These are phyloP conservation scores for Eimeria falciformis DNA, from an alignment of 169 alveolate genomes.

Conservation along the genomic window DNA sequence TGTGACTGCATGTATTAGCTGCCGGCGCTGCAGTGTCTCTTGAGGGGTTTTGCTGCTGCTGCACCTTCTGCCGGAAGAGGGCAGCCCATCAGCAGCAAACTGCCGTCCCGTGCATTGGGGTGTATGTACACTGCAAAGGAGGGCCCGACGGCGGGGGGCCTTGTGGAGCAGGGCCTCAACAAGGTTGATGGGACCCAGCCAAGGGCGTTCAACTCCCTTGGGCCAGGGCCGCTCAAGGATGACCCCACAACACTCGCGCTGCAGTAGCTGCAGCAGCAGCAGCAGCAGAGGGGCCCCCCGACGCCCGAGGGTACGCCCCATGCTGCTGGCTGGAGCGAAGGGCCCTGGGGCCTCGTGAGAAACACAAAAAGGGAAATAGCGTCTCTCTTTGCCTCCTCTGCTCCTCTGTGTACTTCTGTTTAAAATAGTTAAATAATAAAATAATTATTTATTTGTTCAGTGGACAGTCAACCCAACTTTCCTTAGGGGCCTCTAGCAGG, in stretches of 20 bases:
- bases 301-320: background rate
- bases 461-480: no score
- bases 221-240: background rate
- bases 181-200: background rate
- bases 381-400: no score
- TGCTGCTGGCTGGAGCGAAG: background rate
- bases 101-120: no score
- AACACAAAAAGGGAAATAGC: background rate
- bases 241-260: background rate
- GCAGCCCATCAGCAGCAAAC: background rate
- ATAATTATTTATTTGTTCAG: no score
- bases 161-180: background rate
- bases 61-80: background rate
- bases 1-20: background rate
- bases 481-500: no score
- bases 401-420: no score
- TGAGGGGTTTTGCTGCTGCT: no score
- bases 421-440: no score
- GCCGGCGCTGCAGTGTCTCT: background rate
- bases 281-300: slow-evolving; percentile 1
- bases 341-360: background rate
- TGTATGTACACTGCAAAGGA: background rate
- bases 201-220: background rate
- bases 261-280: background rate
- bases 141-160: background rate